Evolutionary conservation across 768 basidiomycete genomes (phyloP).

Genomic region (Tylopilus sp.): DNA sequence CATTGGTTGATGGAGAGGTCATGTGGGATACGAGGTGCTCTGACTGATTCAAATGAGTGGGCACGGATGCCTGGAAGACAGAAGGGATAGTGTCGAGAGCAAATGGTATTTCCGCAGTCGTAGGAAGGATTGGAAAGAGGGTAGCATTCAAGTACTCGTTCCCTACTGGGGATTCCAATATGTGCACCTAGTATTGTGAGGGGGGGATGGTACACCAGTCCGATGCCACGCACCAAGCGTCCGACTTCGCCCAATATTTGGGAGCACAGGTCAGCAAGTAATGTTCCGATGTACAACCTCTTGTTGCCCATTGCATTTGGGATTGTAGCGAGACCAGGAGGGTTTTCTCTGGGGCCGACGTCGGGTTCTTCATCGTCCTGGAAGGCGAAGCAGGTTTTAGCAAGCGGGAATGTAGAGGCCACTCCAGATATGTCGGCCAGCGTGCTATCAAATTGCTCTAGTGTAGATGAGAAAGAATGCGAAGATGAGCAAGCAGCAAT

Average conservation of each 20-base stretch:
- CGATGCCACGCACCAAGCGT: conserved; percentile 58
- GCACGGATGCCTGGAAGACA: conserved; percentile 41
- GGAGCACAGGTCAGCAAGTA: conserved; percentile 87
- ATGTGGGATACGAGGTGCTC: conserved; percentile 39
- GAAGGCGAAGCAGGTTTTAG: conserved; percentile 82
- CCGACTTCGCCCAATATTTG: conserved; percentile 85
- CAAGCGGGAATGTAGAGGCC: conserved; percentile 69
- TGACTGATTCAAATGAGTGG: conserved; percentile 53
- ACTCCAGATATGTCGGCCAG: conserved; percentile 65
- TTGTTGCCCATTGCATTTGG: conserved; percentile 87
- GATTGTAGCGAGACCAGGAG: conserved; percentile 70
- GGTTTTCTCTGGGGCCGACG: conserved; percentile 51
- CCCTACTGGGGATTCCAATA: conserved; percentile 77
- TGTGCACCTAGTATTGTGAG: conserved; percentile 54
- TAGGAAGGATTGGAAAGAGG: conserved; percentile 60
- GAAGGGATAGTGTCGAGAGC: conserved; percentile 47
- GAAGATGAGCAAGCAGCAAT: conserved; percentile 66
- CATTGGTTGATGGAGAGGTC: conserved; percentile 26
- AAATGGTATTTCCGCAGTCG: conserved; percentile 56
- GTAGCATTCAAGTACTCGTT: conserved; percentile 80
- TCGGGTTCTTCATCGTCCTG: conserved; percentile 58
- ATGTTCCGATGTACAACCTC: conserved; percentile 80
- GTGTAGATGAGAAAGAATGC: conserved; percentile 49
- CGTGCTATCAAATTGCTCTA: conserved; percentile 62
- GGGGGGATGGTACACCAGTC: not conserved